Base-by-base conservation (phyloP, 2,329 filamentous ascomycete genomes). In the Talaromyces sp. region DNA sequence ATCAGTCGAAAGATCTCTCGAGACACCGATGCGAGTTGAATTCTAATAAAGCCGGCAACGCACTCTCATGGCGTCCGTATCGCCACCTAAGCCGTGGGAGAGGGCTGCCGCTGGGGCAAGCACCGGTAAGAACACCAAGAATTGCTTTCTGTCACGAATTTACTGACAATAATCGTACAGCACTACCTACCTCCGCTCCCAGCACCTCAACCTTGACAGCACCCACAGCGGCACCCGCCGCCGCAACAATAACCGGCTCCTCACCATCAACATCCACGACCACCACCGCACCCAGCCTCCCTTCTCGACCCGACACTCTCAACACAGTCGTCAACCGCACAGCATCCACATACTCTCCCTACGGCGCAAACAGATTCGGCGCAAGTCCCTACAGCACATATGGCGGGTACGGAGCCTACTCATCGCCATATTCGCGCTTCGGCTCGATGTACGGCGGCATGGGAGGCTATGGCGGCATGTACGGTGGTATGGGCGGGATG, bases 41-140 rank as follows among this genome's bases (percentile, higher is more conserved):
- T 64, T 74, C 69, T 73, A 65, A 68, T 62, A 22, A 47, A 56
- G 34, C 43, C 43, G 56, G 45, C 61, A 43, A 60, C 45, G 47
- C 66, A 65, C 71, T 69, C 68, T 71, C 69, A 87, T 88, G 85
- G 84, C 85, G 73, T 81, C 84, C 70, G 82, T 82, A 69, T 97
- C 94, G 78, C 95, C 95, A 75, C 95, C 95, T 64, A 99, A 99
- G 81, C 95, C 95, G 56, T 99, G 95, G 95, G 95, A 99, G 82
- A 87, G 90, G 78, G 86, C 89, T 70, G 90, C 89, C 79, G 83
- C 83, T 65, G 66, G 63, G n/a, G 40, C 59, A 40, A 43, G 49
- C 15, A 38, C 66, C 17, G 63, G 63, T 67, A 63, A 60, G 31
- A 58, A 34, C 54, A 27, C 17, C 3, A 25, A 11, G 1, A 36